Evolutionary conservation across 345 rosid species (phyloP), one percentile per base, ranked within the genome.

Genomic region (Leavenworthia alabamica): DNA sequence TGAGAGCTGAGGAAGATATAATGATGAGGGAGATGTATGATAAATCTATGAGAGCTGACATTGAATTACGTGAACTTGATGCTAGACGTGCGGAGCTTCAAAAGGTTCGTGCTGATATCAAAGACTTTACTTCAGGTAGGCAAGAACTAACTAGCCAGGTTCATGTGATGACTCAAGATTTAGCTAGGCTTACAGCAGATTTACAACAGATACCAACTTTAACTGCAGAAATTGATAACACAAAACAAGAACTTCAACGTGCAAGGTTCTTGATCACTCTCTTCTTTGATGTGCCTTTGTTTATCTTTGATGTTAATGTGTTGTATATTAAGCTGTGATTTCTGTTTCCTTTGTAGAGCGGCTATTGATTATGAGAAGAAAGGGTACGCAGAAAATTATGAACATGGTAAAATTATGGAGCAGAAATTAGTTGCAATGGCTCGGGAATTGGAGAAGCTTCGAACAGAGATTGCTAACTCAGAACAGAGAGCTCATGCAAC

Each of bases 361-460:
- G 97, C 99, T 48, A 83, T 89, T 43, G 96, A 89, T 68, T 78
- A 79, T 73, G 99, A 93, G 80, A 93, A 93, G 88, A 93, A 93
- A 80, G 91, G 94, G 56, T 89, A 85, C 62, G 97, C 99, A 0
- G 97, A 93, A 29, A 93, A 89, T 64, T 93, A 85, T 54, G 99
- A 93, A 66, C 97, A 86, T 62, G 97, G 96, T 20, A 84, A 85
- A 71, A 78, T 72, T 43, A 93, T 93, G 97, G 96, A 87, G 84
- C 86, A 85, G 41, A 93, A 93, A 43, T 72, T 93, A 84, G 72
- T 93, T 57, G 78, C 89, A 57, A 93, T 93, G 96, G 91, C 96
- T 65, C 78, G 96, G 22, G 99, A 93, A 66, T 31, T 93, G 78
- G 97, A 93, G 78, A 93, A 93, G 72, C 99, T 93, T 66, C 81